These are phyloP conservation scores for Euphorbia schlechtendalii DNA, from an alignment of 441 rosid species.

Conservation along the genomic window DNA sequence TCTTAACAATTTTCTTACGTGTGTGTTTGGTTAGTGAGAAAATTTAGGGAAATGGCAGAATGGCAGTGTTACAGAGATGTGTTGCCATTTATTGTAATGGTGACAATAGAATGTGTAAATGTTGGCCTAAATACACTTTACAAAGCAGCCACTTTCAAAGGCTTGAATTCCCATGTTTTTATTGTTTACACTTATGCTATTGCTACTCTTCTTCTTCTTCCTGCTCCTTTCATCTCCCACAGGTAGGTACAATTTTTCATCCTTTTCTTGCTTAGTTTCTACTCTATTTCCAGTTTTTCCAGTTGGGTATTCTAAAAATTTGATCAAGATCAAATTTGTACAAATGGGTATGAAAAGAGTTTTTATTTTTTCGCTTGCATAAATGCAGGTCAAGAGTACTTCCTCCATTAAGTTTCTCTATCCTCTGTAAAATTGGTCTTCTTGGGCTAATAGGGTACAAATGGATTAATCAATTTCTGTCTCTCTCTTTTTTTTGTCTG, in stretches of 20 bases:
- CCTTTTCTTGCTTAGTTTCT: too few species aligned
- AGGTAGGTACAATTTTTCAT: too few species aligned
- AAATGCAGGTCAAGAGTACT: constrained; percentile 19
- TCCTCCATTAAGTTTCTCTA: constrained; percentile 21
- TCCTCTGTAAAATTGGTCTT: constrained; percentile 25
- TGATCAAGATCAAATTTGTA: background rate
- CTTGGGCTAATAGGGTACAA: constrained; percentile 26
- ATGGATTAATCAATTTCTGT: too few species aligned
- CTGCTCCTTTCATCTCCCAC: constrained; percentile 25
- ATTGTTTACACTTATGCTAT: constrained; percentile 24
- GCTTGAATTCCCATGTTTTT: constrained; percentile 24
- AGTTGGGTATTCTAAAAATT: background rate
- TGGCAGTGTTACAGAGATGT: constrained; percentile 13
- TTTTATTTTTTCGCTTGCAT: background rate
- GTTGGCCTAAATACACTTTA: constrained; percentile 24
- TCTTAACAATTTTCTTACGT: too few species aligned
- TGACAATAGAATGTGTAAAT: constrained; percentile 22
- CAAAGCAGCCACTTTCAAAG: constrained; percentile 26
- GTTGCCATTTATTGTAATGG: constrained; percentile 18
- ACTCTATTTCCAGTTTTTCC: too few species aligned
- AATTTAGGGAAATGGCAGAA: too few species aligned
- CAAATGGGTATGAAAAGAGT: constrained; percentile 1
- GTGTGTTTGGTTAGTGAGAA: too few species aligned
- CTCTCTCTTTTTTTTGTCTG: too few species aligned
- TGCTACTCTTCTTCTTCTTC: constrained; percentile 26